A percentile compares a stretch with the other conserved stretches of the same genome.
phyloP scores from a whole-genome alignment of 495 filamentous ascomycete species.

The Bacidia gigantensis region DNA sequence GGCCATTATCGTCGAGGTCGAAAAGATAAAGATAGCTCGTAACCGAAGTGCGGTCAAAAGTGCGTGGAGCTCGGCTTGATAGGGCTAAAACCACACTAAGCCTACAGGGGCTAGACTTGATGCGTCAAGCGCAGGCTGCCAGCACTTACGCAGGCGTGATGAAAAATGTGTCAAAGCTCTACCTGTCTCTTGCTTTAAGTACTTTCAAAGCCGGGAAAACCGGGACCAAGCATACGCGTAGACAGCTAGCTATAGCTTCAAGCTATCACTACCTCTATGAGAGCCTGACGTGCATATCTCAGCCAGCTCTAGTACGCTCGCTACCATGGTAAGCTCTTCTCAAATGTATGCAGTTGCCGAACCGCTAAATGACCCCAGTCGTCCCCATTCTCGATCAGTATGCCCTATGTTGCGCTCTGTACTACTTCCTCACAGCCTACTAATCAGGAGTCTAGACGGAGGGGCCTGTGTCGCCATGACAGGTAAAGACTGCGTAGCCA shows the following conservation, averaged over 20 bases:
- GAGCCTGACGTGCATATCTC: not conserved
- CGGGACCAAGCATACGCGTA: too few relatives aligned
- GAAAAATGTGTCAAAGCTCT: too few relatives aligned
- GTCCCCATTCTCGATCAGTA: conserved; percentile 86
- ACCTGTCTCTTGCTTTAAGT: too few relatives aligned
- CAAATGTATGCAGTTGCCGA: not conserved
- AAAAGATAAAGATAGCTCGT: not conserved
- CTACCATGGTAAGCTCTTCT: conserved; percentile 8
- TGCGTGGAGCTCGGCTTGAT: not conserved
- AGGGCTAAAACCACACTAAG: not conserved
- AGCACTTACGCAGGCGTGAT: too few relatives aligned
- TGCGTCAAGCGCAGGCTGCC: too few relatives aligned
- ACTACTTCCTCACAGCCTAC: not conserved
- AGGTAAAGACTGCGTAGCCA: conserved; percentile 98
- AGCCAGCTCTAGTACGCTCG: not conserved
- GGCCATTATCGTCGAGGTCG: conserved; percentile 30
- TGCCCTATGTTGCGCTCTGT: conserved; percentile 22
- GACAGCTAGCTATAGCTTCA: not conserved
- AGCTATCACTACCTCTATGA: not conserved
- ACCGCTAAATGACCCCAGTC: conserved; percentile 29
- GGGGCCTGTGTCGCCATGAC: conserved; percentile 97
- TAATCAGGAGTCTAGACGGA: conserved; percentile 47
- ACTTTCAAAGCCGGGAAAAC: too few relatives aligned
- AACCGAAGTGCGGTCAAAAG: not conserved
- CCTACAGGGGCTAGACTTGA: too few relatives aligned